Conservation (phyloP, 208 protist genomes). For the Trichomonas gallinae region DNA sequence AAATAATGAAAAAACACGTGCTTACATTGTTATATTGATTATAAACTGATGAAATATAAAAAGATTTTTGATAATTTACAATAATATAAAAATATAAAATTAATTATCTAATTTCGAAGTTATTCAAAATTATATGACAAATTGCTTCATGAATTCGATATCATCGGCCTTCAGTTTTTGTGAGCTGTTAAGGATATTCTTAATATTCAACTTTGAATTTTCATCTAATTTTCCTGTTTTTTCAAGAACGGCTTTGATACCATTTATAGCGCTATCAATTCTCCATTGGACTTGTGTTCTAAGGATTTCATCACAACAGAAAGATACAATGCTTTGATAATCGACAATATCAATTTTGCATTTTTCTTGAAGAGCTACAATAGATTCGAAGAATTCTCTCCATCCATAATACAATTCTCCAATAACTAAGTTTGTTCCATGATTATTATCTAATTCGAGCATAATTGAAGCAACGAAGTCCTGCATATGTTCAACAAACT, state of each 20-base stretch:
- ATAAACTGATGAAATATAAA: too few relatives aligned
- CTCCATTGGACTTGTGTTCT: neutral
- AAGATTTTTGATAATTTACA: too few relatives aligned
- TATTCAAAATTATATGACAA: too few relatives aligned
- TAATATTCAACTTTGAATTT: neutral
- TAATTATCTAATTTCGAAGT: too few relatives aligned
- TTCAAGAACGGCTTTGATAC: neutral
- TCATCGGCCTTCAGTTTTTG: too few relatives aligned
- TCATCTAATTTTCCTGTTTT: neutral
- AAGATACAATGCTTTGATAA: neutral
- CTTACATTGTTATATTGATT: too few relatives aligned
- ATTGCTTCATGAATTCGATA: too few relatives aligned
- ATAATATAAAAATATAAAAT: too few relatives aligned
- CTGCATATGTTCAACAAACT: neutral
- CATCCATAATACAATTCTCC: neutral
- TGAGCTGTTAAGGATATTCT: too few relatives aligned
- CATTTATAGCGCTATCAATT: neutral
- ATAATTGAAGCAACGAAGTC: neutral
- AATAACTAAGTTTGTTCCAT: neutral
- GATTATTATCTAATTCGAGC: neutral
- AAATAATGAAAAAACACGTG: too few relatives aligned
- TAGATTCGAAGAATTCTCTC: neutral
- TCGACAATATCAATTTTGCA: neutral
- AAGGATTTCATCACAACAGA: neutral
- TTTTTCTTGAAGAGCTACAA: neutral